These are phyloP conservation scores for Haplosporangium gracile DNA, from an alignment of 192 early-diverging fungal genomes.

Conservation along the genomic window DNA sequence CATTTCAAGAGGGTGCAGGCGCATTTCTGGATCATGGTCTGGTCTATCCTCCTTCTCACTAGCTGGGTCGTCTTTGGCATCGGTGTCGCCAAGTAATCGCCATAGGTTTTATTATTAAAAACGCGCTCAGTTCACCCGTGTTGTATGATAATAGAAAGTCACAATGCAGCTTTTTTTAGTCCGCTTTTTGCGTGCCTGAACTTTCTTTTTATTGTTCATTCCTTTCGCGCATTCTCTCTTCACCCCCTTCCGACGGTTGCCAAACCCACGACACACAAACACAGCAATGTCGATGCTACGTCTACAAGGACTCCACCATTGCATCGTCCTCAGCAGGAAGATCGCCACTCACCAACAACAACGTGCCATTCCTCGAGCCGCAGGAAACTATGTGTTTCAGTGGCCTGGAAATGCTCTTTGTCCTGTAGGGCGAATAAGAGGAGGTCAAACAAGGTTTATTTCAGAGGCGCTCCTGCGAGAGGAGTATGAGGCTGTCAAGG, in stretches of 20 bases:
- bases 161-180: not conserved
- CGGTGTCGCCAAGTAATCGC: conserved; percentile 31
- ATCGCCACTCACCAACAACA: not conserved
- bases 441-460: conserved; percentile 1
- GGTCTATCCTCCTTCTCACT: conserved; percentile 29
- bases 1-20: conserved; percentile 34
- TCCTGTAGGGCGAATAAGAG: not conserved
- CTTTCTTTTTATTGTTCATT: not conserved
- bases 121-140: not conserved
- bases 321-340: not conserved
- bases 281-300: not conserved
- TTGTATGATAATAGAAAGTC: conserved; percentile 1
- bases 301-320: not conserved
- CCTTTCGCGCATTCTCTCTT: not conserved
- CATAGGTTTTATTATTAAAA: not conserved
- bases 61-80: conserved; percentile 51
- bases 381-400: not conserved
- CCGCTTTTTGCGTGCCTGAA: not conserved
- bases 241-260: not conserved
- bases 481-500: not conserved
- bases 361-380: not conserved
- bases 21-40: conserved; percentile 50
- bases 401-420: not conserved
- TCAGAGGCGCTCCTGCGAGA: not conserved
- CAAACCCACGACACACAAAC: not conserved